Evolutionary conservation across 2,329 filamentous ascomycete genomes (phyloP).

Genomic region (Fusarium sambucinum): DNA sequence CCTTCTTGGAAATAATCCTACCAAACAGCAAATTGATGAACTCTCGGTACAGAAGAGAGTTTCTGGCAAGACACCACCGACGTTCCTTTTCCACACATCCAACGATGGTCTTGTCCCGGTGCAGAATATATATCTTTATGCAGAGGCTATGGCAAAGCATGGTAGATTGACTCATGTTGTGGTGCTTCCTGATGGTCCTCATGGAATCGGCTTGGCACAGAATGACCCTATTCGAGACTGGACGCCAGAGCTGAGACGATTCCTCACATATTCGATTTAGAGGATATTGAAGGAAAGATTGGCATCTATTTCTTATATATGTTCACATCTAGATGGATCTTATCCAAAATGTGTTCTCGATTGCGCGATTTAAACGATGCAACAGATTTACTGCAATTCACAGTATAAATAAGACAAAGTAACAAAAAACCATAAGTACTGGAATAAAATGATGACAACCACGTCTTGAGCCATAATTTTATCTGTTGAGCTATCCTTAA

Average conservation of each 20-base stretch:
- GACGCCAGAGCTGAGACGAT: slow-evolving; percentile 33
- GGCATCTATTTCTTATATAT: too few species aligned
- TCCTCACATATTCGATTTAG: slow-evolving; percentile 37
- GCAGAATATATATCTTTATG: slow-evolving; percentile 28
- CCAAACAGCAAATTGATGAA: slow-evolving; percentile 10
- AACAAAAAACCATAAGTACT: too few species aligned
- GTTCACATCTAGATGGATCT: too few species aligned
- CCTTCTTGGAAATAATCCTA: slow-evolving; percentile 22
- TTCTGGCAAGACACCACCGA: slow-evolving; percentile 20
- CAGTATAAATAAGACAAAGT: too few species aligned
- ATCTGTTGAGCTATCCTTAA: too few species aligned
- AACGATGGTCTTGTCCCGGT: slow-evolving; percentile 31
- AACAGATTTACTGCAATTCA: too few species aligned
- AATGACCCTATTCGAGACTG: slow-evolving; percentile 30
- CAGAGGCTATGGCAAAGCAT: slow-evolving; percentile 31
- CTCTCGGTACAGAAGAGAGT: slow-evolving; percentile 33
- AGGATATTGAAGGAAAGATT: background rate
- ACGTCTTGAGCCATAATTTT: background rate
- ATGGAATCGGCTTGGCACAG: slow-evolving; percentile 28
- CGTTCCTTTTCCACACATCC: slow-evolving; percentile 36
- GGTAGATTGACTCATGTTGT: slow-evolving; percentile 15
- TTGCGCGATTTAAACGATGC: background rate
- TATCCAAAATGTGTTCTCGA: background rate
- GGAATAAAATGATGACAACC: background rate
- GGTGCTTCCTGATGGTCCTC: slow-evolving; percentile 25